phyloP scores from a whole-genome alignment of 2,329 filamentous ascomycete species.

The Exophiala xenobiotica region DNA sequence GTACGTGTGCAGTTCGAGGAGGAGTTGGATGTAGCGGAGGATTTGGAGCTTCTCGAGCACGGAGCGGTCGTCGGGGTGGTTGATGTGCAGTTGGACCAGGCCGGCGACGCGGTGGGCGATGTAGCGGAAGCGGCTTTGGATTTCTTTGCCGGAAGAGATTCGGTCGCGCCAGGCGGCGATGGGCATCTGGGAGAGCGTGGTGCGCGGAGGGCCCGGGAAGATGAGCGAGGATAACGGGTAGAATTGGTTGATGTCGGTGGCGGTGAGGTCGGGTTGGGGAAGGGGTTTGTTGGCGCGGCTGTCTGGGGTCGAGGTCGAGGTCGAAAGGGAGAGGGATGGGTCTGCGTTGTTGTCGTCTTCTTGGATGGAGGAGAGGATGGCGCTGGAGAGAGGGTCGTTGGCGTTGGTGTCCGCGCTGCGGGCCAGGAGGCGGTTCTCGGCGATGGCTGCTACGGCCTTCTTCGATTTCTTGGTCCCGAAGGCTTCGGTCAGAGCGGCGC shows the following conservation, averaged over 20 bases:
- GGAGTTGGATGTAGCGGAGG: conserved; percentile 45
- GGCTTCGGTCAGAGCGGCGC: conserved; percentile 46
- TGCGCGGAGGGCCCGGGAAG: conserved; percentile 39
- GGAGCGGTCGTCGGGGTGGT: conserved; percentile 28
- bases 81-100: conserved; percentile 41
- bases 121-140: conserved; percentile 43
- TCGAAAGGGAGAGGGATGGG: too few species aligned
- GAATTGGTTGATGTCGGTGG: conserved; percentile 46
- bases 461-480: conserved; percentile 53
- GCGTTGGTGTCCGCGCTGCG: conserved; percentile 37
- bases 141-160: conserved; percentile 38
- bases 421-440: conserved; percentile 49
- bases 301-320: conserved; percentile 25
- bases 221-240: conserved; percentile 46
- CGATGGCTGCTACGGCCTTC: conserved; percentile 48
- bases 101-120: conserved; percentile 44
- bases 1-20: conserved; percentile 45
- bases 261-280: conserved; percentile 43
- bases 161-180: conserved; percentile 45
- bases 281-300: conserved; percentile 47
- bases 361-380: conserved; percentile 45
- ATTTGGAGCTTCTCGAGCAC: conserved; percentile 38
- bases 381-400: conserved; percentile 42
- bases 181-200: conserved; percentile 44
- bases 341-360: conserved; percentile 24